phyloP scores from a whole-genome alignment of 2,329 filamentous ascomycete genomes.

The Pseudogymnoascus sp. region DNA sequence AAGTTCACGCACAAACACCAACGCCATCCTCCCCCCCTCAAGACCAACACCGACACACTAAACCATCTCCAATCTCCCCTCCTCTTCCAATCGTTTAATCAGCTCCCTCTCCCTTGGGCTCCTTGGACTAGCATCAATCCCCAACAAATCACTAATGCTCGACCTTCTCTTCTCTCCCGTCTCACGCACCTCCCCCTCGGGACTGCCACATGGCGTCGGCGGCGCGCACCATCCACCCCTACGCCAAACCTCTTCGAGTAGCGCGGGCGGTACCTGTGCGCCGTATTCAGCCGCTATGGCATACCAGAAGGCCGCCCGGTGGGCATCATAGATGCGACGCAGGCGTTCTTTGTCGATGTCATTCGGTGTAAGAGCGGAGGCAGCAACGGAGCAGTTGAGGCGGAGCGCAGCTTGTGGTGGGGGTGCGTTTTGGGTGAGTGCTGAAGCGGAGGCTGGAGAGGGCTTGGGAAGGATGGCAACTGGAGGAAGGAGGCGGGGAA shows the following conservation, averaged over 20 bases:
- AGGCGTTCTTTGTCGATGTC: slow-evolving; percentile 58
- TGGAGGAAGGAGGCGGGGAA: slow-evolving; percentile 32
- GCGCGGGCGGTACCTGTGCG: slow-evolving; percentile 49
- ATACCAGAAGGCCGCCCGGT: slow-evolving; percentile 66
- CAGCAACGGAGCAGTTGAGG: slow-evolving; percentile 49
- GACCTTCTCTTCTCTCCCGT: slow-evolving; percentile 23
- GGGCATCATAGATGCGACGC: slow-evolving; percentile 60
- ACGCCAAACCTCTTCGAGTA: slow-evolving; percentile 63
- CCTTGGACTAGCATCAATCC: slow-evolving; percentile 50
- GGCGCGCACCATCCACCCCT: slow-evolving; percentile 28
- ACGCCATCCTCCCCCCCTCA: neutral
- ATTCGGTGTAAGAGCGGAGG: slow-evolving; percentile 33
- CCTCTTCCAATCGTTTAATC: slow-evolving; percentile 48
- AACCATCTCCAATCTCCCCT: slow-evolving; percentile 13
- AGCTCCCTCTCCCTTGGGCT: slow-evolving; percentile 51
- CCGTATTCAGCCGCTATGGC: slow-evolving; percentile 67
- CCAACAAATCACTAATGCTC: slow-evolving; percentile 55
- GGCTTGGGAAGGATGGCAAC: slow-evolving; percentile 62
- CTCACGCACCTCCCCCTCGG: slow-evolving; percentile 19
- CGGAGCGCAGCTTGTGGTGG: slow-evolving; percentile 34
- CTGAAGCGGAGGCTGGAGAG: slow-evolving; percentile 32
- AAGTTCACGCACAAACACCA: neutral
- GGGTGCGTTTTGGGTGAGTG: slow-evolving; percentile 34
- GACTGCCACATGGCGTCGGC: slow-evolving; percentile 29
- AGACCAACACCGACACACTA: neutral